A percentile compares a stretch with the other conserved stretches of the same genome.
Evolutionary conservation across 1,284 basidiomycete genomes (phyloP).

Genomic region (Lignosus rhinocerotis): DNA sequence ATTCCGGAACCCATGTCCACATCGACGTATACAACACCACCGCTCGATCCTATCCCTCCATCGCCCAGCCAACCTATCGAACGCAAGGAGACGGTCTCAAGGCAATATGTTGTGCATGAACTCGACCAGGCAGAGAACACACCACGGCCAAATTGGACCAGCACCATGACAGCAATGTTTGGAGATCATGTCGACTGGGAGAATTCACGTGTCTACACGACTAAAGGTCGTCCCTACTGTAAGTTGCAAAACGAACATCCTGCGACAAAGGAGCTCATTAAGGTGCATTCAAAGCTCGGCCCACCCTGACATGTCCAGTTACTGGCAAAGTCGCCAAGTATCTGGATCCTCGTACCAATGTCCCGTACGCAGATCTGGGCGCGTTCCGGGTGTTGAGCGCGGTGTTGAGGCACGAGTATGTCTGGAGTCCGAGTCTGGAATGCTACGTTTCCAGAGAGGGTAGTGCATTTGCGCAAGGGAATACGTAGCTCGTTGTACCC

Average conservation of each 20-base stretch:
- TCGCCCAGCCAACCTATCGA: constrained; percentile 29
- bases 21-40: neutral
- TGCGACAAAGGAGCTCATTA: no score
- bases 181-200: constrained; percentile 76
- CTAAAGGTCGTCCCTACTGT: constrained; percentile 64
- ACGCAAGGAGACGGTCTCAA: constrained; percentile 48
- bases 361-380: constrained; percentile 71
- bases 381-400: constrained; percentile 64
- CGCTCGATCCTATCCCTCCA: constrained; percentile 15
- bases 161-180: constrained; percentile 77
- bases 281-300: constrained; percentile 47
- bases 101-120: constrained; percentile 69
- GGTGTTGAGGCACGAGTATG: constrained; percentile 62
- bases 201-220: constrained; percentile 58
- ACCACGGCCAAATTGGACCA: constrained; percentile 59
- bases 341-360: constrained; percentile 72
- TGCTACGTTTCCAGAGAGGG: constrained; percentile 44
- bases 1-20: neutral
- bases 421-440: constrained; percentile 60
- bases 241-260: constrained; percentile 26
- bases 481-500: neutral
- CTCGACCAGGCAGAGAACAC: constrained; percentile 46
- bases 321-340: constrained; percentile 69
- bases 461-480: constrained; percentile 11
- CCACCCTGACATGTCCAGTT: constrained; percentile 60